phyloP scores from a whole-genome alignment of 345 rosid species.

The Brassica cretica region DNA sequence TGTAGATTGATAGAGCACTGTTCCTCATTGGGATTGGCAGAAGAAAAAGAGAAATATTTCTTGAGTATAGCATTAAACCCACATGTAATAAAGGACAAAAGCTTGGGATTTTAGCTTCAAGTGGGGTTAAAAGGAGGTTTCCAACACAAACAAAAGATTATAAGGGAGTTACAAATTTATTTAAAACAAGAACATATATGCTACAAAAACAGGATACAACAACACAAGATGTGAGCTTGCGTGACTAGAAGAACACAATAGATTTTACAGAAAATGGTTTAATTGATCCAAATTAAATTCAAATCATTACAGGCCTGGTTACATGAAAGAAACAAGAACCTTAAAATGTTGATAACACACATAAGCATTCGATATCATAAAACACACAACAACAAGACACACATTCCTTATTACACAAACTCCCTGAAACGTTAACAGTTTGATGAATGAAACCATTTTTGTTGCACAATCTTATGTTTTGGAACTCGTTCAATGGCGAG shows the following conservation, averaged over 20 bases:
- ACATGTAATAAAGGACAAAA: constrained; percentile 31
- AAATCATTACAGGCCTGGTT: constrained; percentile 1
- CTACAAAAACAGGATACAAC: constrained; percentile 6
- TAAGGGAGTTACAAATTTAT: constrained; percentile 1
- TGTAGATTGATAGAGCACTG: constrained; percentile 6
- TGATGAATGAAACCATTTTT: background rate
- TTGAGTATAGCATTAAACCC: constrained; percentile 18
- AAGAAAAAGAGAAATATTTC: constrained; percentile 6
- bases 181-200: background rate
- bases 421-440: constrained; percentile 2
- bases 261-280: constrained; percentile 2
- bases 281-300: constrained; percentile 14
- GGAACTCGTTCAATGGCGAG: constrained; percentile 26
- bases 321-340: background rate
- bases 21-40: constrained; percentile 25
- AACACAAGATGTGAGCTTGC: constrained; percentile 19
- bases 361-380: background rate
- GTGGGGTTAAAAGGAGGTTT: constrained; percentile 26
- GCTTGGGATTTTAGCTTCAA: constrained; percentile 31
- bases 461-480: background rate
- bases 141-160: constrained; percentile 24
- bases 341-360: background rate
- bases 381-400: constrained; percentile 1
- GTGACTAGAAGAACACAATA: background rate
- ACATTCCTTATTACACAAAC: background rate